A percentile compares a stretch with the other conserved stretches of the same genome.
Conservation (phyloP, 306 rosid species). For the Lotus japonicus region DNA sequence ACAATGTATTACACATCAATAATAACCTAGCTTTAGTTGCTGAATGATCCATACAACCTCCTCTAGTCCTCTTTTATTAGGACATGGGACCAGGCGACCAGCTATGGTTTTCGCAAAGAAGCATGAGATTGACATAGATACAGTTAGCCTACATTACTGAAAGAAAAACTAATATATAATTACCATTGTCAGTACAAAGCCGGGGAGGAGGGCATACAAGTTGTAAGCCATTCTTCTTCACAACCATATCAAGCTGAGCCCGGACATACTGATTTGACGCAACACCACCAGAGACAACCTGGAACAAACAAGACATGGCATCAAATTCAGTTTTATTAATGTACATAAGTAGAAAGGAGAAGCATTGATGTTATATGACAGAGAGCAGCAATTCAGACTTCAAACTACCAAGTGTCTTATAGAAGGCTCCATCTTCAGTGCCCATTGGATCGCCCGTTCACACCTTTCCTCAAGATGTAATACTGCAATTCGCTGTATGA, state of each 20-base stretch:
- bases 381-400: constrained; percentile 1
- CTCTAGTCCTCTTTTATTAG: neutral
- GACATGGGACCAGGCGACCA: neutral
- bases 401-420: constrained; percentile 60
- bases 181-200: constrained; percentile 97
- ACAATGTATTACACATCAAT: neutral
- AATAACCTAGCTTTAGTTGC: neutral
- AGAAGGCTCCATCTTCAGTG: constrained; percentile 88
- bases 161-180: constrained; percentile 20
- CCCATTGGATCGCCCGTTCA: constrained; percentile 92
- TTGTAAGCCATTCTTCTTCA: constrained; percentile 52
- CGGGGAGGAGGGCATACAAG: constrained; percentile 93
- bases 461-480: constrained; percentile 94
- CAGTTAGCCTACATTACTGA: constrained; percentile 9
- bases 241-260: constrained; percentile 68
- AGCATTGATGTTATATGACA: constrained; percentile 1
- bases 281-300: constrained; percentile 97
- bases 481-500: constrained; percentile 75
- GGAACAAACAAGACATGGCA: constrained; percentile 23
- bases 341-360: constrained; percentile 11
- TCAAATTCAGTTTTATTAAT: neutral
- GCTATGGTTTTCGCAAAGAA: neutral
- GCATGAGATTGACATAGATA: neutral
- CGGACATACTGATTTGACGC: constrained; percentile 87
- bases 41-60: neutral